Conservation (phyloP, 805 yeast genomes). For the Candida glaebosa region DNA sequence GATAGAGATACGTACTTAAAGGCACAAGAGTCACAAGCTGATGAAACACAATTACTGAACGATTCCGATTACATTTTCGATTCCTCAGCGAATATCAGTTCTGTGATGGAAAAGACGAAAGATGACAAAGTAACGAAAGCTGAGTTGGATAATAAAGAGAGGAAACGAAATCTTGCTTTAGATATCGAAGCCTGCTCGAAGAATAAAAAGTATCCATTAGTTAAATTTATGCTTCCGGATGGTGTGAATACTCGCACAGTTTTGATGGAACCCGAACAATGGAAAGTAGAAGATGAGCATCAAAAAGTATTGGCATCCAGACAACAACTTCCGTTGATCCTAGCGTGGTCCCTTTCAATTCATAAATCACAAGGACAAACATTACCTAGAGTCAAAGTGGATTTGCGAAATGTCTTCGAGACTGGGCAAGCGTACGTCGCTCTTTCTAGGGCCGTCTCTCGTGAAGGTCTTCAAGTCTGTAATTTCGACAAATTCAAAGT, state of each 20-base stretch:
- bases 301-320: constrained; percentile 68
- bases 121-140: constrained; percentile 5
- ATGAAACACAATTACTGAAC: constrained; percentile 4
- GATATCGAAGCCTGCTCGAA: constrained; percentile 44
- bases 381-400: constrained; percentile 76
- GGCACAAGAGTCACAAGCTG: constrained; percentile 7
- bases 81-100: constrained; percentile 1
- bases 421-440: constrained; percentile 97
- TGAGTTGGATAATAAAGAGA: constrained; percentile 31
- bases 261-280: constrained; percentile 75
- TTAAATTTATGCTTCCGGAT: constrained; percentile 69
- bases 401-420: constrained; percentile 73
- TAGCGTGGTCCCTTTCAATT: constrained; percentile 96
- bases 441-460: constrained; percentile 79
- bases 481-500: constrained; percentile 67
- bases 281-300: constrained; percentile 74
- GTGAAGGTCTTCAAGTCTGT: constrained; percentile 78
- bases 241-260: constrained; percentile 67
- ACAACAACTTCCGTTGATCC: constrained; percentile 76
- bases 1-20: constrained; percentile 39
- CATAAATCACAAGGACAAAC: constrained; percentile 98
- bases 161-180: constrained; percentile 47
- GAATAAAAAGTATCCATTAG: constrained; percentile 63
- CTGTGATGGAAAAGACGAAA: neutral
- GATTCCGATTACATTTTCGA: constrained; percentile 17